Evolutionary conservation across 1,139 yeast genomes (phyloP).

Genomic region (Arxiozyma heterogenica): DNA sequence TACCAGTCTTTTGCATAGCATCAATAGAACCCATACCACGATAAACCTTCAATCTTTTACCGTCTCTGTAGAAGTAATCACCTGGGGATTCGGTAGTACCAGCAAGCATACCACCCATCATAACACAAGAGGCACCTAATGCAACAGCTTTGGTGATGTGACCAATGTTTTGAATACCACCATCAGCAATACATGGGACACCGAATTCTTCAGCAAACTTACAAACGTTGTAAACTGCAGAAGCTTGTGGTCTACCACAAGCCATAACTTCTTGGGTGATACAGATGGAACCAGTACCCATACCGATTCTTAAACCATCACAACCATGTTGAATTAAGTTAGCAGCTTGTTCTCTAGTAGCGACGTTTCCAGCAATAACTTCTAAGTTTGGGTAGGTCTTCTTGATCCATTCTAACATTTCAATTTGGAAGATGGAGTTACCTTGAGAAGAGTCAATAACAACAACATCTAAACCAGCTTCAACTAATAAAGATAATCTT

Average conservation of each 20-base stretch:
- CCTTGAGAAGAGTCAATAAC: slow-evolving; percentile 96
- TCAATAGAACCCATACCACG: slow-evolving; percentile 99
- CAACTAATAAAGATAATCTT: slow-evolving; percentile 77
- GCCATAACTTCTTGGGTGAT: slow-evolving; percentile 99
- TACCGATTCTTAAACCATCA: slow-evolving; percentile 96
- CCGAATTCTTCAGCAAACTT: slow-evolving; percentile 32
- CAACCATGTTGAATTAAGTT: slow-evolving; percentile 91
- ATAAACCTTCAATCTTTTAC: slow-evolving; percentile 92
- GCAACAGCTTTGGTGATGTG: slow-evolving; percentile 96
- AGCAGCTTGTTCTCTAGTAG: slow-evolving; percentile 98
- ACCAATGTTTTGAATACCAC: slow-evolving; percentile 98
- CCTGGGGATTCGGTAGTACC: slow-evolving; percentile 99
- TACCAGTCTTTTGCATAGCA: slow-evolving; percentile 92
- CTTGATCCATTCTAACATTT: slow-evolving; percentile 91
- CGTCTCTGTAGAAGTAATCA: slow-evolving; percentile 93
- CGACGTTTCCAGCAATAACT: slow-evolving; percentile 97
- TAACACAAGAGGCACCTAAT: slow-evolving; percentile 92
- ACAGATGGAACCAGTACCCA: slow-evolving; percentile 99
- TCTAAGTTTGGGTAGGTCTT: slow-evolving; percentile 66
- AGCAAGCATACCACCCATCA: slow-evolving; percentile 99
- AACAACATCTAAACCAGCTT: slow-evolving; percentile 96
- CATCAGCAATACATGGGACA: slow-evolving; percentile 84
- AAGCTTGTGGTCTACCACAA: slow-evolving; percentile 99
- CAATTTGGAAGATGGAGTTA: slow-evolving; percentile 86
- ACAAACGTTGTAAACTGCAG: slow-evolving; percentile 43